A percentile compares a stretch with the other conserved stretches of the same genome.
These are phyloP conservation scores for Pseudofabraea citricarpa DNA, from an alignment of 2,329 filamentous ascomycete genomes.

Conservation along the genomic window DNA sequence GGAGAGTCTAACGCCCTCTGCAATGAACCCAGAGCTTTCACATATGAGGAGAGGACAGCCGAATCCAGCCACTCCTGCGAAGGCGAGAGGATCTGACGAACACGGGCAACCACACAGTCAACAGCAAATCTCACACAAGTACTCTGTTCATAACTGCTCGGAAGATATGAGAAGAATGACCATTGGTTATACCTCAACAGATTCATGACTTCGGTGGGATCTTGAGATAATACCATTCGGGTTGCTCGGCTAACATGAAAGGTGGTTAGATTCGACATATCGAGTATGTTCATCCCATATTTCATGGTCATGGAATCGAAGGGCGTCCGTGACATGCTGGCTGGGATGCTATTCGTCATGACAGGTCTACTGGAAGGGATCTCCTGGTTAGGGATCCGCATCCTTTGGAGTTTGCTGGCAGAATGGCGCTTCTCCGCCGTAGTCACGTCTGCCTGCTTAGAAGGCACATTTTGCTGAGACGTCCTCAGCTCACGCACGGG, in stretches of 20 bases:
- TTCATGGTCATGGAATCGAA: conserved; percentile 22
- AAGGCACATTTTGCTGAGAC: neutral
- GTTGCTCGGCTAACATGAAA: conserved; percentile 22
- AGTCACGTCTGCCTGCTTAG: neutral
- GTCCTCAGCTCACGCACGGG: neutral
- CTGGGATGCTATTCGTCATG: conserved; percentile 2
- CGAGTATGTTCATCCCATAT: conserved; percentile 21
- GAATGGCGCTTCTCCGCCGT: neutral
- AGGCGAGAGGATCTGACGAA: conserved; percentile 18
- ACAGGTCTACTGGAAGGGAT: conserved; percentile 3
- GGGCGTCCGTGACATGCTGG: conserved; percentile 14
- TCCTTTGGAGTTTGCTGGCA: neutral
- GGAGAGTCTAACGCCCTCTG: conserved; percentile 19
- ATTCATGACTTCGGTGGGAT: conserved; percentile 17
- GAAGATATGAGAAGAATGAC: conserved; percentile 24
- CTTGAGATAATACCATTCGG: conserved; percentile 13
- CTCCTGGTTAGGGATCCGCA: neutral
- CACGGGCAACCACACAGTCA: conserved; percentile 22
- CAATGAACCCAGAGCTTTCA: conserved; percentile 17
- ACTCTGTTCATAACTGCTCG: conserved; percentile 19
- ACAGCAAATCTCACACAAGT: conserved; percentile 21
- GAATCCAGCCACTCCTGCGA: conserved; percentile 10
- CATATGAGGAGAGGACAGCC: conserved; percentile 15
- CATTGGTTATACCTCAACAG: conserved; percentile 19
- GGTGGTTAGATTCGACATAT: conserved; percentile 23